A percentile compares a stretch with the other conserved stretches of the same genome.
These are phyloP conservation scores for Verticillium dahliae DNA, from an alignment of 2,329 filamentous ascomycete genomes.

Conservation along the genomic window DNA sequence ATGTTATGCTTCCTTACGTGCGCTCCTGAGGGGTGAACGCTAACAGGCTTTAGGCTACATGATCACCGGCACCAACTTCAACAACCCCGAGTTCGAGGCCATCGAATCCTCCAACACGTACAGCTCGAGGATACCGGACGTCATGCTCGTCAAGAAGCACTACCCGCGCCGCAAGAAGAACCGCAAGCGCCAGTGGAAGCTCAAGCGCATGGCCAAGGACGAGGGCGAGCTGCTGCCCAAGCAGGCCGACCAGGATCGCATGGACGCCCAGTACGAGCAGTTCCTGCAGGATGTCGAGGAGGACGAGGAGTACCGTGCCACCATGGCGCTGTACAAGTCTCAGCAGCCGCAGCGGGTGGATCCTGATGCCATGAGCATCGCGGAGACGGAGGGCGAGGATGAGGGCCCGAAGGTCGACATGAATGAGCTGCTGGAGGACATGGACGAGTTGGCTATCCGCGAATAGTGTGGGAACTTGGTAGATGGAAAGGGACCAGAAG, in stretches of 20 bases:
- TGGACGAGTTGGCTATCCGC: conserved; percentile 77
- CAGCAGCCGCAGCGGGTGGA: conserved; percentile 40
- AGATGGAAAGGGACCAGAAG: not conserved
- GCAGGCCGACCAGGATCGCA: conserved; percentile 79
- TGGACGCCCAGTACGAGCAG: conserved; percentile 93
- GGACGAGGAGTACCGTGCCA: conserved; percentile 78
- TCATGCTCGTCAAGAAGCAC: conserved; percentile 94
- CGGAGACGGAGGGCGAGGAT: conserved; percentile 57
- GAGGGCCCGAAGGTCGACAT: conserved; percentile 66
- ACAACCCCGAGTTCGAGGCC: conserved; percentile 78
- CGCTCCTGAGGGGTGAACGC: not conserved
- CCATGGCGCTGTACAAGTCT: conserved; percentile 80
- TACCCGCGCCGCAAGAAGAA: conserved; percentile 82
- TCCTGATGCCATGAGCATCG: conserved; percentile 61
- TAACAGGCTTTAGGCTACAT: conserved; percentile 60
- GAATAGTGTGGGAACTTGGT: conserved; percentile 25
- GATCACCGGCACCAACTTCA: conserved; percentile 83
- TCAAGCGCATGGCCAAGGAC: conserved; percentile 88
- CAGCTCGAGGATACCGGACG: conserved; percentile 76
- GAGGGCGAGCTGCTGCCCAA: conserved; percentile 81
- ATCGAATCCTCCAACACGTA: conserved; percentile 74
- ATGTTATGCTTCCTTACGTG: not conserved
- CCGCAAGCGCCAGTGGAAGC: conserved; percentile 80
- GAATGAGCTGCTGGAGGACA: conserved; percentile 83
- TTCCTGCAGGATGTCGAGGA: conserved; percentile 97